Conservation (phyloP, 371 early-diverging fungal species). For the Globomyces sp. region DNA sequence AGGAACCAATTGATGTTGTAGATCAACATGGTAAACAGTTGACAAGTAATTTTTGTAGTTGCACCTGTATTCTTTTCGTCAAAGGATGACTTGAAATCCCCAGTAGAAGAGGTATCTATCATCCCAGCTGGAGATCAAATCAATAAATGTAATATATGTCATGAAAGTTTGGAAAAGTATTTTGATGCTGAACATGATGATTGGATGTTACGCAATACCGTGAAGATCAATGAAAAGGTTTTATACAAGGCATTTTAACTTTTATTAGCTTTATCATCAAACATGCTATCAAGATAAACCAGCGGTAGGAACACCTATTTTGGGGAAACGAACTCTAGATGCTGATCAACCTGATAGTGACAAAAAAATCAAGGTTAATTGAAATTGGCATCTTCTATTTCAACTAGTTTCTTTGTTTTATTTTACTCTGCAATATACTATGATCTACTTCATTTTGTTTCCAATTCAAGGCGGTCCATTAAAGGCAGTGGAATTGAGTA, state of each 20-base stretch:
- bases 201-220: slow-evolving; percentile 85
- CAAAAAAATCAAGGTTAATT: slow-evolving; percentile 8
- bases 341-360: neutral
- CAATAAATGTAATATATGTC: slow-evolving; percentile 75
- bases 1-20: slow-evolving; percentile 26
- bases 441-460: too few species aligned
- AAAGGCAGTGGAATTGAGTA: too few species aligned
- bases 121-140: slow-evolving; percentile 30
- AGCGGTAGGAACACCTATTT: slow-evolving; percentile 1
- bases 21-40: slow-evolving; percentile 29
- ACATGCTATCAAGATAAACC: slow-evolving; percentile 25
- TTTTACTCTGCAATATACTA: too few species aligned
- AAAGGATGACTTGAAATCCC: slow-evolving; percentile 15
- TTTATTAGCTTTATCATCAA: slow-evolving; percentile 33
- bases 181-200: slow-evolving; percentile 88
- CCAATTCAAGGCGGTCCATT: too few species aligned
- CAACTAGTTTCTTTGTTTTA: too few species aligned
- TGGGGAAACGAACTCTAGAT: slow-evolving; percentile 10
- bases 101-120: slow-evolving; percentile 18
- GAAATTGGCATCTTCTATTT: neutral
- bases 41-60: neutral
- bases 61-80: slow-evolving; percentile 28
- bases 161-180: slow-evolving; percentile 77
- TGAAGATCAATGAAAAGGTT: slow-evolving; percentile 65
- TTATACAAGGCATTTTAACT: neutral